Evolutionary conservation across 2,329 filamentous ascomycete species (phyloP).

Genomic region (Apiospora saccharicola): DNA sequence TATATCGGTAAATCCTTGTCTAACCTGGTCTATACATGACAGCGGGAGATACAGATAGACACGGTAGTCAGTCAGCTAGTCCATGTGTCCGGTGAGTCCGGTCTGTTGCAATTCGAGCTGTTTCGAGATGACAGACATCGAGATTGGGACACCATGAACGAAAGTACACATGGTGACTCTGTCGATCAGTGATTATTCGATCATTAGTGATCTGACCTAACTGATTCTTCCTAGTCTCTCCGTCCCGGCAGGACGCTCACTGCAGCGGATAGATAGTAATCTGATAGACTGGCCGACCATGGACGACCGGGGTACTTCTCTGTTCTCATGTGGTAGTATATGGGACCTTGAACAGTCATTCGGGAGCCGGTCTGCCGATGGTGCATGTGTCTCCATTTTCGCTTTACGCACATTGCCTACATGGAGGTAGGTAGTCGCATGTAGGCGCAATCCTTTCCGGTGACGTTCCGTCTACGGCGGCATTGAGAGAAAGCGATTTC

Average conservation of each 20-base stretch:
- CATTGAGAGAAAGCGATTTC: neutral
- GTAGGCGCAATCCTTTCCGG: neutral
- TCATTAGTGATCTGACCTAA: conserved; percentile 4
- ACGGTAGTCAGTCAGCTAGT: neutral
- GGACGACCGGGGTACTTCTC: neutral
- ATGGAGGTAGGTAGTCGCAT: neutral
- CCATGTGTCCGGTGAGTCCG: neutral
- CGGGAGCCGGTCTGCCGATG: neutral
- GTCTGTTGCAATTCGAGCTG: neutral
- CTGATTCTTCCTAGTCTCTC: neutral
- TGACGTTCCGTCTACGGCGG: neutral
- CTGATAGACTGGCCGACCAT: neutral
- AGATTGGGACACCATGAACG: neutral
- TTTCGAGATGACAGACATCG: neutral
- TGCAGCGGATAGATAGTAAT: neutral
- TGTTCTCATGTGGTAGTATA: neutral
- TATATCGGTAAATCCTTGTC: neutral
- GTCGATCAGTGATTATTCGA: neutral
- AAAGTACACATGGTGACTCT: neutral
- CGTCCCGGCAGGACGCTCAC: neutral
- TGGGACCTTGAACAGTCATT: too few species aligned
- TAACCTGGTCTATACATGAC: neutral
- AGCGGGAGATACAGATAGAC: neutral
- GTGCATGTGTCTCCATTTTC: neutral
- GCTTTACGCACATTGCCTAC: too few species aligned